Evolutionary conservation across 2,329 filamentous ascomycete species (phyloP).

Genomic region (Scopulariopsis brevicaulis): DNA sequence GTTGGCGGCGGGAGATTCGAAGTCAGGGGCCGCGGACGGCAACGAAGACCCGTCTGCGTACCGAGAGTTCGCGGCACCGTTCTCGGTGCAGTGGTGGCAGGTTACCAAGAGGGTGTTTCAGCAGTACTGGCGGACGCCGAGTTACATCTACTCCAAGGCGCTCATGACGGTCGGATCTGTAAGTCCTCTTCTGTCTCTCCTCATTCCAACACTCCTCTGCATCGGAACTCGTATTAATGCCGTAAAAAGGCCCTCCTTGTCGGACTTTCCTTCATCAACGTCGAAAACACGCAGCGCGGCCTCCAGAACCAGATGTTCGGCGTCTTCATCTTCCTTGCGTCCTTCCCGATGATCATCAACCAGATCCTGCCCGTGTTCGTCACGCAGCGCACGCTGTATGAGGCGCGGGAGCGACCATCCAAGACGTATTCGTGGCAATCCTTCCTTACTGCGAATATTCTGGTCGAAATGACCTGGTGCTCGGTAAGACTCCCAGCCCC

Average conservation of each 20-base stretch:
- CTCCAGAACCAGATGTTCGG: slow-evolving; percentile 62
- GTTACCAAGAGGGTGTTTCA: slow-evolving; percentile 22
- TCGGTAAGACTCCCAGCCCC: slow-evolving; percentile 18
- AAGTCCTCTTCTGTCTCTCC: neutral
- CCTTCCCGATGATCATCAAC: slow-evolving; percentile 55
- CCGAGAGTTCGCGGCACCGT: slow-evolving; percentile 19
- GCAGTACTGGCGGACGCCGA: slow-evolving; percentile 31
- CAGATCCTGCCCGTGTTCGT: slow-evolving; percentile 64
- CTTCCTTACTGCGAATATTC: slow-evolving; percentile 48
- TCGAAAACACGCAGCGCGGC: slow-evolving; percentile 48
- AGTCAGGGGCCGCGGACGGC: slow-evolving; percentile 6
- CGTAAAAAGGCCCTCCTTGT: slow-evolving; percentile 42
- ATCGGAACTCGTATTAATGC: neutral
- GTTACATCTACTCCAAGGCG: slow-evolving; percentile 50
- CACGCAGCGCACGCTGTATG: slow-evolving; percentile 56
- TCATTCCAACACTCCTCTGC: neutral
- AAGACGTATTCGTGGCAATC: slow-evolving; percentile 59
- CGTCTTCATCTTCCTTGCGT: slow-evolving; percentile 60
- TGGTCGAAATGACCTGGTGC: slow-evolving; percentile 59
- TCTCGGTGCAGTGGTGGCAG: slow-evolving; percentile 17
- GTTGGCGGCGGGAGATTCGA: slow-evolving; percentile 18
- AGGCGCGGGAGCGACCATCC: slow-evolving; percentile 55
- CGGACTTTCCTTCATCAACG: slow-evolving; percentile 55
- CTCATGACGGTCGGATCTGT: slow-evolving; percentile 10
- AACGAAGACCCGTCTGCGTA: slow-evolving; percentile 12